Base-by-base conservation (phyloP, 2,329 filamentous ascomycete species). In the Paraphaeosphaeria sporulosa region DNA sequence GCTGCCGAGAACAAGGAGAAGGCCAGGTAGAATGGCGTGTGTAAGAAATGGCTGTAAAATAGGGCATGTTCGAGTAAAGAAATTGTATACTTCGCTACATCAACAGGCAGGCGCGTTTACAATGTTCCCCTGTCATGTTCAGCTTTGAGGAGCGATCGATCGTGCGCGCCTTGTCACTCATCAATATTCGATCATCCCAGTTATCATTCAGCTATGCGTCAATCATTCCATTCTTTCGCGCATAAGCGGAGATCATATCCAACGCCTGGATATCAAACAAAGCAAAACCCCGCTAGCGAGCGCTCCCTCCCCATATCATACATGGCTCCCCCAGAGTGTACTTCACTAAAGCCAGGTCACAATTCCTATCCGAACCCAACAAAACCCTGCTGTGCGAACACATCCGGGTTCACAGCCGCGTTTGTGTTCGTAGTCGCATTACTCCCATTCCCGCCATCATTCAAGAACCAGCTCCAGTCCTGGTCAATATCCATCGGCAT, bases 1-100 rank as follows among this genome's bases (percentile, higher is more conserved):
- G 88, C 91, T 54, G 89, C 89, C 38, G 91, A 94, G 81, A 89
- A 92, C 67, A 91, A 89, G 78, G 92, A 92, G 65, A 85, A 84
- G 71, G 83, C 82, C 56, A 69, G 71, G 64, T 76, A 76, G 64
- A 63, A 40, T 19, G 13, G 21, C 19, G 23, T 19, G 21, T 19
- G 15, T n/a, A 17, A 30, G 10, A 32, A 6, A 6, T 21, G 32
- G 27, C 21, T 57, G 54, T 57, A 57, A 21, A 44, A 57, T 57
- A 57, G 13, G 54, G 30, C 27, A 36, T 55, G 52, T 55, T 55
- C 32, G 52, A 46, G 5, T 55, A 55, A n/a, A 25, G 51, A 27
- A 44, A 54, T 3, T 54, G 51, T 44, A 54, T 38, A 54, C 21
- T 32, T 43, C 5, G 38, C 40, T 19, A 21, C n/a, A 43, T 43